Base-by-base conservation (phyloP, 192 early-diverging fungal genomes). In the Coemansia sp. region DNA sequence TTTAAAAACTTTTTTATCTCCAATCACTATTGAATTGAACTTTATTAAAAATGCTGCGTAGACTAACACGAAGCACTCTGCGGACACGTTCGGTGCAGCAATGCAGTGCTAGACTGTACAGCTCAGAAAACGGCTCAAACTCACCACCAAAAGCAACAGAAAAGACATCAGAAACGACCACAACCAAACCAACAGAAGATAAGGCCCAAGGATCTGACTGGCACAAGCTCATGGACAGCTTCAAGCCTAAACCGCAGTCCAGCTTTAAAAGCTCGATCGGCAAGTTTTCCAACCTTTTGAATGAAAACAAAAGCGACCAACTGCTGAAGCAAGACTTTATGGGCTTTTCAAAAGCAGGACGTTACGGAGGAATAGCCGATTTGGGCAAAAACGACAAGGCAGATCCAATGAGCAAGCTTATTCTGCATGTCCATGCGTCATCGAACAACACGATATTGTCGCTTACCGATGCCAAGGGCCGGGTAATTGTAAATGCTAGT, bases 381-480 rank as follows among this genome's bases (percentile, higher is more conserved):
- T 26, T 45, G 14, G 15, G 6, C 18, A 13, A 19, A 12, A 39
- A 21, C 20, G 51, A 55, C 5, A 46, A 44, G 2, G 52, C 9
- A 18, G 53, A 73, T 46, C 71, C 71, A 1, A 73, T 73, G 71
- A 41, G 40, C 38, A 63, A 43, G 15, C 48, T 73, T 44, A 52
- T 76, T 26, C 57, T 78, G n/a, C 75, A 78, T 18, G 75, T 78
- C 6, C 75, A 78, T 28, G 63, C 75, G 35, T 71, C 74, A 20
- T 70, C 84, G 37, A 98, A 98, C 70, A 98, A 98, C 80, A 96
- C 95, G 38, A 85, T 94, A 50, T 30, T 91, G 43, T 88, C 90
- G 20, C 72, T 98, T 53, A 90, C 91, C 1, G 80, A 86, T 53
- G 70, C 79, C 7, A 73, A 80, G 19, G 92, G 92, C 12, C 59